Percentiles rank a stretch among this genome's conserved stretches.
Conservation (phyloP, 768 basidiomycete genomes). For the Termitomyces sp. region DNA sequence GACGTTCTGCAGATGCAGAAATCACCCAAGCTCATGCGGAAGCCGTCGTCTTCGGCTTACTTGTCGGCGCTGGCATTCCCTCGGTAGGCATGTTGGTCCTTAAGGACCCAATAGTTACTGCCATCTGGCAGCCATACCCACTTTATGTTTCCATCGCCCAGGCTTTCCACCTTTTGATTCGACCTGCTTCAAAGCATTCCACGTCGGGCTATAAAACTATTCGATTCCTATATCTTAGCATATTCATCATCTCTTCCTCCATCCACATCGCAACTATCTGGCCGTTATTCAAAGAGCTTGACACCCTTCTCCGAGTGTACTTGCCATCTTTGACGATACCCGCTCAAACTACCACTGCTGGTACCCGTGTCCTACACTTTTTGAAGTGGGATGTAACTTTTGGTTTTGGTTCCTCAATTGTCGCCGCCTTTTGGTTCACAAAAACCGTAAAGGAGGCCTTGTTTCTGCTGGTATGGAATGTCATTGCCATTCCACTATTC, state of each 20-base stretch:
- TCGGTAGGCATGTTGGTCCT: slow-evolving; percentile 39
- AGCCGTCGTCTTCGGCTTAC: slow-evolving; percentile 44
- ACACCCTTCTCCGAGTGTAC: slow-evolving; percentile 26
- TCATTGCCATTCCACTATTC: slow-evolving; percentile 32
- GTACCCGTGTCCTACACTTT: slow-evolving; percentile 31
- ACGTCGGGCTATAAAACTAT: slow-evolving; percentile 33
- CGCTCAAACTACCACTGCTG: slow-evolving; percentile 18
- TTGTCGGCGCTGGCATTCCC: slow-evolving; percentile 42
- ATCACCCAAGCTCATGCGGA: slow-evolving; percentile 45
- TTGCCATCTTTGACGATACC: slow-evolving; percentile 30
- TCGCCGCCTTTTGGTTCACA: slow-evolving; percentile 48
- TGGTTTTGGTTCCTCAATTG: slow-evolving; percentile 30
- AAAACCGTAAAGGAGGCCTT: slow-evolving; percentile 24
- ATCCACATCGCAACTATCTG: slow-evolving; percentile 35
- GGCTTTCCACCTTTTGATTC: slow-evolving; percentile 32
- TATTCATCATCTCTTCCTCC: slow-evolving; percentile 38
- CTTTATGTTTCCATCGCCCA: slow-evolving; percentile 38
- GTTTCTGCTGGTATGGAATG: slow-evolving; percentile 37
- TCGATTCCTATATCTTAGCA: slow-evolving; percentile 30
- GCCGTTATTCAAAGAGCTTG: slow-evolving; percentile 26
- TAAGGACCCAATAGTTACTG: slow-evolving; percentile 38
- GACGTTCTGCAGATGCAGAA: slow-evolving; percentile 12
- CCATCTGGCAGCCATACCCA: slow-evolving; percentile 53
- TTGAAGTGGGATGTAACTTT: slow-evolving; percentile 50
- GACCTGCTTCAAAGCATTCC: slow-evolving; percentile 26